These are phyloP conservation scores for Friedmanniomyces simplex DNA, from an alignment of 495 filamentous ascomycete species.

Conservation along the genomic window DNA sequence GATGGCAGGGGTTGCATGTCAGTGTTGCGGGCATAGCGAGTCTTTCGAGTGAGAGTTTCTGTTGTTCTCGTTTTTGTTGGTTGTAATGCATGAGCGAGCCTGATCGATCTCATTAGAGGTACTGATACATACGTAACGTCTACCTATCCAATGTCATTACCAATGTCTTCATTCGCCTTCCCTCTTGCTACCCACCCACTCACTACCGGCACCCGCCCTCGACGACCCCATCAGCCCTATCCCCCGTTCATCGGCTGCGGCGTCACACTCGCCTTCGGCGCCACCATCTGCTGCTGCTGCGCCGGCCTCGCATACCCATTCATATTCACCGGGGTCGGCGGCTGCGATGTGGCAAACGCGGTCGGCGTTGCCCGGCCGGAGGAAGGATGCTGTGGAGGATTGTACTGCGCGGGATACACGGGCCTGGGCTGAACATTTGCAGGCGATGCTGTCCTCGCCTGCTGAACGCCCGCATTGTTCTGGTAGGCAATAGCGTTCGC, in stretches of 20 bases:
- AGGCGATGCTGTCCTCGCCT: slow-evolving; percentile 11
- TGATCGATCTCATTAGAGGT: background rate
- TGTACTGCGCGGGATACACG: slow-evolving; percentile 3
- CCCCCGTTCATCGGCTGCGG: slow-evolving; percentile 3
- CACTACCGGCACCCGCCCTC: too few species aligned
- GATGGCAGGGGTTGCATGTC: too few species aligned
- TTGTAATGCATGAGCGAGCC: too few species aligned
- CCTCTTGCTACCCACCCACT: too few species aligned
- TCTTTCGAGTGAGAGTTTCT: background rate
- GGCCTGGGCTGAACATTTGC: slow-evolving; percentile 9
- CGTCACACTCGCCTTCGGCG: slow-evolving; percentile 5
- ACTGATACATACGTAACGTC: background rate
- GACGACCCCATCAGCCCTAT: background rate
- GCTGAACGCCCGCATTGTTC: background rate
- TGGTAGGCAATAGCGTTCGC: slow-evolving; percentile 13
- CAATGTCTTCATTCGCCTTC: background rate
- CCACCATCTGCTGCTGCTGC: background rate
- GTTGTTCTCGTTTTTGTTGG: too few species aligned
- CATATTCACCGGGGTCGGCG: slow-evolving; percentile 9
- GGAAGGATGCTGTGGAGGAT: background rate
- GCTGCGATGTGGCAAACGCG: slow-evolving; percentile 5
- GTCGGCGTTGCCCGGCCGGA: slow-evolving; percentile 8
- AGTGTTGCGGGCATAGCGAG: background rate
- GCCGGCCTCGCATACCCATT: slow-evolving; percentile 6
- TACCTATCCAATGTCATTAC: background rate